A percentile compares a stretch with the other conserved stretches of the same genome.
Conservation (phyloP, 768 basidiomycete genomes). For the Lyophyllum atratum region DNA sequence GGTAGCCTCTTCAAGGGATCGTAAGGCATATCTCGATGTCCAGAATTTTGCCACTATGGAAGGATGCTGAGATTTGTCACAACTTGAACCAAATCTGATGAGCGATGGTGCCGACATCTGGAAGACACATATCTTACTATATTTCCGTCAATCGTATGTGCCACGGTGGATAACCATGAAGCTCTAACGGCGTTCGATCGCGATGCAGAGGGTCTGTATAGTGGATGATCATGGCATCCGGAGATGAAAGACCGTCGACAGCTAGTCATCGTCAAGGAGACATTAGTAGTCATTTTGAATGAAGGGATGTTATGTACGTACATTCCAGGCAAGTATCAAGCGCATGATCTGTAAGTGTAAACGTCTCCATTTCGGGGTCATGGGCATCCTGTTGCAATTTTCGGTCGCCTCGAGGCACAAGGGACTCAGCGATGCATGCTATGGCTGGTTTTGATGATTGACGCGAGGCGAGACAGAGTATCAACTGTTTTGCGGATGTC, state of each 20-base stretch:
- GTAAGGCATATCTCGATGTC: not conserved
- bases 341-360: slow-evolving; percentile 42
- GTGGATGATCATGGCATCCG: slow-evolving; percentile 80
- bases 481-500: slow-evolving; percentile 35
- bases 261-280: not conserved
- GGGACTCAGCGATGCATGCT: slow-evolving; percentile 49
- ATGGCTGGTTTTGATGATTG: slow-evolving; percentile 67
- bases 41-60: not conserved
- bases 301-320: slow-evolving; percentile 25
- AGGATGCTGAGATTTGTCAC: slow-evolving; percentile 20
- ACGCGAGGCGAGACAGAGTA: slow-evolving; percentile 58
- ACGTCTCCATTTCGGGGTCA: slow-evolving; percentile 22
- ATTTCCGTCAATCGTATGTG: slow-evolving; percentile 80
- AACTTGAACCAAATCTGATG: slow-evolving; percentile 22
- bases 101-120: not conserved
- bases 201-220: slow-evolving; percentile 41
- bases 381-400: slow-evolving; percentile 19
- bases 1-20: slow-evolving; percentile 49
- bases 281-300: no score
- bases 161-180: slow-evolving; percentile 84
- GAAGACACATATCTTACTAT: slow-evolving; percentile 47
- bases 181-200: slow-evolving; percentile 53
- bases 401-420: slow-evolving; percentile 35
- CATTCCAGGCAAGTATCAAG: slow-evolving; percentile 62
- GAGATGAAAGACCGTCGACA: slow-evolving; percentile 56